phyloP scores from a whole-genome alignment of 2,329 filamentous ascomycete genomes.

The Tolypocladium nubicola region DNA sequence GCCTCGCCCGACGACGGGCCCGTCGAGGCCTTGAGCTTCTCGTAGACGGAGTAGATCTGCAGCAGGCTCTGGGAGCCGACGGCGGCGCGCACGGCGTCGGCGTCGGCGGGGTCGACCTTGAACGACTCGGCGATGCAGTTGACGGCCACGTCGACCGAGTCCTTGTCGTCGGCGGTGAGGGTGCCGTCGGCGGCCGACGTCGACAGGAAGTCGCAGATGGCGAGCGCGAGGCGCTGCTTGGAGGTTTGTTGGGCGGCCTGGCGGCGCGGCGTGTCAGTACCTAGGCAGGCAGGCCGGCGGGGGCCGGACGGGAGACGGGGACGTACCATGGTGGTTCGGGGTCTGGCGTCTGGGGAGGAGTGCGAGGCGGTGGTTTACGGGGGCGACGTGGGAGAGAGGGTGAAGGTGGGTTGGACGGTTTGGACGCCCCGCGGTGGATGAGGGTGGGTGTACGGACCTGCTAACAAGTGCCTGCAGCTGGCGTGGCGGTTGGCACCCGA shows the following conservation, averaged over 20 bases:
- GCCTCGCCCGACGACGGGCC: constrained; percentile 14
- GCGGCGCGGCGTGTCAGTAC: neutral
- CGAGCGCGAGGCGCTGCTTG: constrained; percentile 84
- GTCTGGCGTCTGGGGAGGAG: neutral
- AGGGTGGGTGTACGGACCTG: neutral
- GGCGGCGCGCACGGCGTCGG: constrained; percentile 61
- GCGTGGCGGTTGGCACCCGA: neutral
- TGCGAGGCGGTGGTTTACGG: neutral
- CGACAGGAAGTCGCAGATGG: constrained; percentile 90
- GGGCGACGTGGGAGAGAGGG: neutral
- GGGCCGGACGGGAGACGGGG: too few species aligned
- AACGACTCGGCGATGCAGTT: constrained; percentile 94
- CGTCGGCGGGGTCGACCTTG: constrained; percentile 79
- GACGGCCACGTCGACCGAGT: constrained; percentile 87
- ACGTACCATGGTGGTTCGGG: neutral
- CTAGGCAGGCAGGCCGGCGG: too few species aligned
- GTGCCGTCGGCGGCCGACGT: constrained; percentile 81
- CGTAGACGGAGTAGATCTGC: constrained; percentile 90
- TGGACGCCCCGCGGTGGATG: neutral
- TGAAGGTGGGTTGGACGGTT: neutral
- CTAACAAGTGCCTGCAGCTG: too few species aligned
- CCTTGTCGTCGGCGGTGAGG: constrained; percentile 75
- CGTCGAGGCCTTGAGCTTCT: constrained; percentile 66
- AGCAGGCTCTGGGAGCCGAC: constrained; percentile 80
- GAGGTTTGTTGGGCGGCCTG: constrained; percentile 31